Conservation (phyloP, 805 yeast genomes). For the Alloascoidea africana region DNA sequence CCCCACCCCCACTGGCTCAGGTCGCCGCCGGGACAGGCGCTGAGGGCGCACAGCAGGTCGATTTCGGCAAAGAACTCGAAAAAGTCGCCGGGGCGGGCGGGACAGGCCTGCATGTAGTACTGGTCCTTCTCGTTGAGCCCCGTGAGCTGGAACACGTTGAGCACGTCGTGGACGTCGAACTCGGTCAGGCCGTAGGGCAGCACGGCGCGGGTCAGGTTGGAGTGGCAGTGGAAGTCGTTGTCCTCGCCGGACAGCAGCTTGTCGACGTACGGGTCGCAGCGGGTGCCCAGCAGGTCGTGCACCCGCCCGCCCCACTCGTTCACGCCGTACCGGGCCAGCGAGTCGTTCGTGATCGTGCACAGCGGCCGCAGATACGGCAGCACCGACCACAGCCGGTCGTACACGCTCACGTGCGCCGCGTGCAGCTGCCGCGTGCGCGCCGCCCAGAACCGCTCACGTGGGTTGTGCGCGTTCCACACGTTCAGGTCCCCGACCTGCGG, state of each 20-base stretch:
- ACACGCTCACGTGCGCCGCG: constrained; percentile 43
- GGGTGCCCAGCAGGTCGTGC: constrained; percentile 51
- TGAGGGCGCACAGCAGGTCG: constrained; percentile 45
- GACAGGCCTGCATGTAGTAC: constrained; percentile 58
- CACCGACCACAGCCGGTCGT: constrained; percentile 50
- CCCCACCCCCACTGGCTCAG: constrained; percentile 62
- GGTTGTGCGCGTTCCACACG: constrained; percentile 46
- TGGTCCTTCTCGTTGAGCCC: constrained; percentile 52
- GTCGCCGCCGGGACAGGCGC: constrained; percentile 63
- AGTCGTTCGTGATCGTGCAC: constrained; percentile 48
- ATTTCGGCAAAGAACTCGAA: constrained; percentile 56
- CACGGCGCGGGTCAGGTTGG: constrained; percentile 44
- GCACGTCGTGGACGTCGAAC: constrained; percentile 52
- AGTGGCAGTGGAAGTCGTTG: constrained; percentile 53
- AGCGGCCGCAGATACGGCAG: constrained; percentile 52
- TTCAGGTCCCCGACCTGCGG: constrained; percentile 62
- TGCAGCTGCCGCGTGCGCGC: constrained; percentile 53
- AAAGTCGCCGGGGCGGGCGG: constrained; percentile 42
- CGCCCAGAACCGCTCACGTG: constrained; percentile 56
- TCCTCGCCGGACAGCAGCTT: constrained; percentile 48
- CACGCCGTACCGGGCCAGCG: constrained; percentile 34
- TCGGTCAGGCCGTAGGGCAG: constrained; percentile 47
- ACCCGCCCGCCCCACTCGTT: constrained; percentile 54
- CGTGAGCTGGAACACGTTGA: constrained; percentile 56
- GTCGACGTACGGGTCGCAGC: constrained; percentile 60